Evolutionary conservation across 805 yeast genomes (phyloP).

Genomic region (Lipomyces mesembrius): DNA sequence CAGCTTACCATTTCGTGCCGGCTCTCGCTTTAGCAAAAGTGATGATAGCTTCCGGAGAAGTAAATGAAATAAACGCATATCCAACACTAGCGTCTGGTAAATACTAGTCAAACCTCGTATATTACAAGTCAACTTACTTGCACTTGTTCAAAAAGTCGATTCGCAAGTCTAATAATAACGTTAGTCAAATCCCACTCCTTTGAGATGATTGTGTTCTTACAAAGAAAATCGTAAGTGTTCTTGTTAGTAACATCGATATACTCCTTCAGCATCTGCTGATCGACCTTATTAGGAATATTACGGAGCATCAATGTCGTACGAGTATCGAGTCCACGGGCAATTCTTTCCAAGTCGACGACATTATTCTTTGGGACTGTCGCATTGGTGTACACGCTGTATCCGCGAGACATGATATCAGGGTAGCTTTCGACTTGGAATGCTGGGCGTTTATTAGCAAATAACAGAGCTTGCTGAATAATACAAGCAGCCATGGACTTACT

Average conservation of each 20-base stretch:
- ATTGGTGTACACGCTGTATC: constrained; percentile 38
- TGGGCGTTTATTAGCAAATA: not conserved
- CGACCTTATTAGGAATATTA: constrained; percentile 59
- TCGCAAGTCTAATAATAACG: constrained; percentile 47
- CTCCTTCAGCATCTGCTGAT: constrained; percentile 52
- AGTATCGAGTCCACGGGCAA: constrained; percentile 50
- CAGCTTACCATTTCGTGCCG: constrained; percentile 52
- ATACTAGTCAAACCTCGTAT: not conserved
- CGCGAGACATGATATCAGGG: constrained; percentile 24
- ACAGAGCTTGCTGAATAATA: not conserved
- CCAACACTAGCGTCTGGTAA: constrained; percentile 48
- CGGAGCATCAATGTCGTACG: constrained; percentile 59
- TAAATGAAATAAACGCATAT: constrained; percentile 59
- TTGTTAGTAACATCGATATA: constrained; percentile 54
- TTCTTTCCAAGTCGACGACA: constrained; percentile 50
- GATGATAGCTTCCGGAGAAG: constrained; percentile 51
- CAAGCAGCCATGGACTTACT: constrained; percentile 14
- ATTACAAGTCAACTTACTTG: constrained; percentile 44
- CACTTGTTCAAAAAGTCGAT: constrained; percentile 59
- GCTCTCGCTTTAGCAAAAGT: constrained; percentile 53
- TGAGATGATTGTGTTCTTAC: constrained; percentile 40
- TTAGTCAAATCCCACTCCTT: not conserved
- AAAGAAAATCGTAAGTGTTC: constrained; percentile 49
- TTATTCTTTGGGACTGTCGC: constrained; percentile 46
- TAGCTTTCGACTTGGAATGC: constrained; percentile 35